phyloP scores from a whole-genome alignment of 2,329 filamentous ascomycete genomes.

The Alternaria gansuensis region DNA sequence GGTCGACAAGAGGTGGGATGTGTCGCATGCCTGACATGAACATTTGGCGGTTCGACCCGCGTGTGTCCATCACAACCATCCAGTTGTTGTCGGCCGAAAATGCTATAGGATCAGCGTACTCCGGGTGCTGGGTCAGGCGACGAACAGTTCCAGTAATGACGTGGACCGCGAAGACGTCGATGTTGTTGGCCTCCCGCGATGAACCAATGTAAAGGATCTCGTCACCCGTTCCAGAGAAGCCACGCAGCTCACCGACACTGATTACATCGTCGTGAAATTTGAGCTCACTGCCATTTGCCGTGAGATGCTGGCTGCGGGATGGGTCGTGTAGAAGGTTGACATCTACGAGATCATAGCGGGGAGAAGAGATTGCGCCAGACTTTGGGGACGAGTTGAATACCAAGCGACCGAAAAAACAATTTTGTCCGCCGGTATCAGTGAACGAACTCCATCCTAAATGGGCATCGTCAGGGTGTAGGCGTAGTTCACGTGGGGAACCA shows the following conservation, averaged over 20 bases:
- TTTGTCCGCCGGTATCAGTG: constrained; percentile 32
- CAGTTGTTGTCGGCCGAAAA: constrained; percentile 58
- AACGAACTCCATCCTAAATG: constrained; percentile 58
- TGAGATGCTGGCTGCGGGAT: background rate
- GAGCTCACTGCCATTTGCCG: constrained; percentile 38
- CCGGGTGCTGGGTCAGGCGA: constrained; percentile 57
- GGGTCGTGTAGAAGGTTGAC: constrained; percentile 1
- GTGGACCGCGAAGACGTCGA: constrained; percentile 57
- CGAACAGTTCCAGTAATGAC: constrained; percentile 54
- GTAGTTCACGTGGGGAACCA: constrained; percentile 55
- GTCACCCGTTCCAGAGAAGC: constrained; percentile 55
- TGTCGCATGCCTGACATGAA: constrained; percentile 55
- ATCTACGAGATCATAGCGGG: constrained; percentile 54
- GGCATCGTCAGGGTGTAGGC: constrained; percentile 57
- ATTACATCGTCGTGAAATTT: constrained; percentile 44
- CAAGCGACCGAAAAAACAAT: constrained; percentile 52
- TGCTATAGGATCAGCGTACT: constrained; percentile 57
- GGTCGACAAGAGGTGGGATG: constrained; percentile 56
- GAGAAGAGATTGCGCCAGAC: constrained; percentile 7
- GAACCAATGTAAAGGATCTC: constrained; percentile 57
- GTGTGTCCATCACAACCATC: constrained; percentile 58
- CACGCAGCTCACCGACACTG: constrained; percentile 57
- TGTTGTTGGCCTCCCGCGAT: constrained; percentile 56
- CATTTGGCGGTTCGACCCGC: constrained; percentile 55
- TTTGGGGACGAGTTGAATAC: constrained; percentile 53